Base-by-base conservation (phyloP, 2,329 filamentous ascomycete genomes). In the Fusarium bactridioides region DNA sequence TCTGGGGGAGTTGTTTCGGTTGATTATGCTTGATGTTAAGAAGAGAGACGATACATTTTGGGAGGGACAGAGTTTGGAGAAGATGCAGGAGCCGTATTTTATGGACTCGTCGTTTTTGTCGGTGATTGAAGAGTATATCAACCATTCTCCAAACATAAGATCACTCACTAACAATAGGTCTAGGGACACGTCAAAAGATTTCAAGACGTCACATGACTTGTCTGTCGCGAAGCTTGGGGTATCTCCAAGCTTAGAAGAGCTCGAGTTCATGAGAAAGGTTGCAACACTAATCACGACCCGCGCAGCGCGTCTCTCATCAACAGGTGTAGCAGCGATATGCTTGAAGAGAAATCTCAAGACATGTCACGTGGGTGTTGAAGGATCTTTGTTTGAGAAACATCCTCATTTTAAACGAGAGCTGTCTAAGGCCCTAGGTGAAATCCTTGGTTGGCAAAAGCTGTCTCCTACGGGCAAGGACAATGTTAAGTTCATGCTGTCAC, bases 341-440 rank as follows among this genome's bases (percentile, higher is more conserved):
- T 96, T 92, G 85, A 98, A 98, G 91, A 98, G 98, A 88, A 89
- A 90, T 74, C 95, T 94, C 82, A 84, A 92, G 79, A 88, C 88
- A 33, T 97, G 94, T 84, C 95, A 98, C 81, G 96, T 98, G 35
- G 96, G 96, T 76, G 96, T 96, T 44, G 96, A 99, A 79, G 96
- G 96, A 35, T 97, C 94, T 21, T 94, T 99, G 61, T 98, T 99
- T 86, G 98, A 97, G 87, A 98, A 98, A 82, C 98, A 98, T 84
- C 96, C 96, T 10, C 93, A 97, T 84, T 99, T 99, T 89, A 97
- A 98, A 87, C 88, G 91, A 57, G 92, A 95, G 58, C 94, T 95
- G 60, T 95, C 96, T 7, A 87, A 91, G 80, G 96, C 95, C n/a
- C 88, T 99, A 50, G 91, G 94, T 56, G 96, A 99, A 86, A 98